A percentile compares a stretch with the other conserved stretches of the same genome.
These are phyloP conservation scores for Posidonia oceanica DNA, from an alignment of 116 monocot genomes.

Conservation along the genomic window DNA sequence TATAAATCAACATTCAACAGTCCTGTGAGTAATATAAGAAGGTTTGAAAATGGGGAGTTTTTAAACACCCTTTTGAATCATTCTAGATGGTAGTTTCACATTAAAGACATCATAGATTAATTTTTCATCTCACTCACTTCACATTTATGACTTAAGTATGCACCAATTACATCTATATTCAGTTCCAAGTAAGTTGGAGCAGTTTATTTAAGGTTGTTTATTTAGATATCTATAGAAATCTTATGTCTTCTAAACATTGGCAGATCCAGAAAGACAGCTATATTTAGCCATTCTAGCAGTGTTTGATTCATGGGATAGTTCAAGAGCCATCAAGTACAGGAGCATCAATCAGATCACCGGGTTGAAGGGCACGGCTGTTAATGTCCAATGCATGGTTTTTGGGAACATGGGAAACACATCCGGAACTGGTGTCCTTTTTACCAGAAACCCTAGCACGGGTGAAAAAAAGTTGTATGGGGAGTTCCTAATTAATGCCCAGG, in stretches of 20 bases:
- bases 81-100: too few relatives aligned
- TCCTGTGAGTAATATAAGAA: too few relatives aligned
- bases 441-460: conserved; percentile 92
- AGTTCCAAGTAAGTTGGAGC: too few relatives aligned
- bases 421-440: conserved; percentile 96
- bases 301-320: conserved; percentile 94
- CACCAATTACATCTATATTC: too few relatives aligned
- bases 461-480: conserved; percentile 96
- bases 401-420: conserved; percentile 98
- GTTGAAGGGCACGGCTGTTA: conserved; percentile 89
- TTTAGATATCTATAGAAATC: not conserved
- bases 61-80: too few relatives aligned
- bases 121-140: too few relatives aligned
- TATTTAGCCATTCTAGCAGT: conserved; percentile 75
- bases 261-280: conserved; percentile 81
- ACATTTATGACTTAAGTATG: too few relatives aligned
- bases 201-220: not conserved
- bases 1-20: too few relatives aligned
- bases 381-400: conserved; percentile 96
- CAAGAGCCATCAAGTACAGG: conserved; percentile 83
- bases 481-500: conserved; percentile 96
- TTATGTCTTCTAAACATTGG: not conserved
- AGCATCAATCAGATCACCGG: conserved; percentile 88
- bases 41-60: too few relatives aligned
- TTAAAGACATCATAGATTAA: too few relatives aligned